Evolutionary conservation across 2,329 filamentous ascomycete species (phyloP), one percentile per base, ranked within the genome.

Genomic region (Colletotrichum somersetense): DNA sequence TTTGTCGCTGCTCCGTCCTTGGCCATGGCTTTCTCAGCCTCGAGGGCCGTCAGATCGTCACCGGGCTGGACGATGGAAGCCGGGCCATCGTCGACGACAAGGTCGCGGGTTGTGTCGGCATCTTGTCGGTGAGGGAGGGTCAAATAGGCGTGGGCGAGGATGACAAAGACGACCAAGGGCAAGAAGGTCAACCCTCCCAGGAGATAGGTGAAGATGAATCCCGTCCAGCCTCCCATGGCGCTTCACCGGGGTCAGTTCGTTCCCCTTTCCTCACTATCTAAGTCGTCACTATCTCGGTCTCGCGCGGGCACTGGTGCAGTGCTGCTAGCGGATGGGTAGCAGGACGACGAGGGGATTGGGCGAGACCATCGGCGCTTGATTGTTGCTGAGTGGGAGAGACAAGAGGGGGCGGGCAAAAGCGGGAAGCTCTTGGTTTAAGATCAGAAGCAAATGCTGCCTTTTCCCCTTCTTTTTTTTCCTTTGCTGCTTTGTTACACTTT

Each of bases 121-220:
- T 85, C 84, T 70, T 85, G 77, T 76, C 84, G 84, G 75, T 83
- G 77, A 57, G 93, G 92, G 65, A 94, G 87, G 16, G 90, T 90
- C 70, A 92, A 83, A 84, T 95, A 91, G 75, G 89, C 89, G 80
- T 95, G 89, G 44, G 90, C 79, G 65, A 95, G 79, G 67, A 93
- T 77, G 59, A 88, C 81, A 57, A 83, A 79, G 64, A 95, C 74
- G 72, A 95, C 77, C 4, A 97, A 85, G 40, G 95, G 95, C 71
- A 97, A 80, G 80, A 98, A 96, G 70, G 95, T 97, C 79, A 98
- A 81, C 77, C 95, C 96, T 82, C 95, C 95, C 71, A 97, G 83
- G 75, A 97, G 80, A 86, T 97, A 98, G 80, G 92, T 88, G 78
- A 92, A 81, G 75, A 97, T 85, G 78, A 96, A 91, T 76, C 80